Conservation (phyloP, 2,329 filamentous ascomycete genomes). For the Incumbomyces lentus region DNA sequence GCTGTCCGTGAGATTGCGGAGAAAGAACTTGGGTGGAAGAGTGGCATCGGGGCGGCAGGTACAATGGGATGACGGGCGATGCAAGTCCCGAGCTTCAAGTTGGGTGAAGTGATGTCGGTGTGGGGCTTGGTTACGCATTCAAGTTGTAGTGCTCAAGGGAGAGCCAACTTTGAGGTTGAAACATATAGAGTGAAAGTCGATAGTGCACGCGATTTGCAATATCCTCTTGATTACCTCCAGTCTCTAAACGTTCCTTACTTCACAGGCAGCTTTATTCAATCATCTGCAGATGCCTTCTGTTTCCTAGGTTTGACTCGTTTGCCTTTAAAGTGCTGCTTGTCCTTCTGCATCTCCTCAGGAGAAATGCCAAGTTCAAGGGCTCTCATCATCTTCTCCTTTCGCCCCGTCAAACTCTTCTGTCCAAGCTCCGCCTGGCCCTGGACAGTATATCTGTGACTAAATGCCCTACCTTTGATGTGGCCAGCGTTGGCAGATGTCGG, state of each 20-base stretch:
- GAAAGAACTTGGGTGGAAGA: too few species aligned
- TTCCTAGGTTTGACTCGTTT: constrained; percentile 53
- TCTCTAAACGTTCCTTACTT: background rate
- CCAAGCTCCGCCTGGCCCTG: constrained; percentile 44
- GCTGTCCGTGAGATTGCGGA: too few species aligned
- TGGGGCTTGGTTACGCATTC: background rate
- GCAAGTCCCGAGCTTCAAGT: too few species aligned
- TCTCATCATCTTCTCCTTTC: constrained; percentile 68
- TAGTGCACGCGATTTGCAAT: background rate
- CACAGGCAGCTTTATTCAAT: constrained; percentile 16
- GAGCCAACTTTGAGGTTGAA: background rate
- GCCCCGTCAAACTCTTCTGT: constrained; percentile 62
- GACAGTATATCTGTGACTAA: constrained; percentile 80
- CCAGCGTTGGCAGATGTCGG: constrained; percentile 48
- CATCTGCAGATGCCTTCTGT: constrained; percentile 35
- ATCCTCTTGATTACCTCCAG: background rate
- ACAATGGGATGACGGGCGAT: too few species aligned
- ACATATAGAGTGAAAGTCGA: background rate
- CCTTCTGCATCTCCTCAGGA: constrained; percentile 58
- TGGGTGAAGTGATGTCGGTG: too few species aligned
- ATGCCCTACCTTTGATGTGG: constrained; percentile 61
- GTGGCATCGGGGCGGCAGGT: too few species aligned
- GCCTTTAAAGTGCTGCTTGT: constrained; percentile 95
- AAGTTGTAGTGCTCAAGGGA: background rate
- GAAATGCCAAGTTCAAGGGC: constrained; percentile 80